Evolutionary conservation across 495 filamentous ascomycete species (phyloP).

Genomic region (Talaromyces stipitatus): DNA sequence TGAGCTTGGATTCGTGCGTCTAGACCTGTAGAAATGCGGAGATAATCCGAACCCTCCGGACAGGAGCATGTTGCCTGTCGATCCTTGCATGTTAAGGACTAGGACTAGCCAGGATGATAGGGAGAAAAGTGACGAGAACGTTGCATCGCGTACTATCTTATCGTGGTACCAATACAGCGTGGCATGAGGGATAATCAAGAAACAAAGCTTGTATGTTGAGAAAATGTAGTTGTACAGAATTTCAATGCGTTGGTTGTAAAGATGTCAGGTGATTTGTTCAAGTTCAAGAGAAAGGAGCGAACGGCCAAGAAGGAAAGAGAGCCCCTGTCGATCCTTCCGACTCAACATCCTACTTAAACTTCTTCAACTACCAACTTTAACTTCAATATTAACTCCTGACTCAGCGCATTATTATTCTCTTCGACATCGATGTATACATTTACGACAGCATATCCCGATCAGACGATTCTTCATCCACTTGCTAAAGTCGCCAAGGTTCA

Average conservation of each 20-base stretch:
- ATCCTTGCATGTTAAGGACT: slow-evolving; percentile 5
- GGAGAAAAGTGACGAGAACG: neutral
- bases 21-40: neutral
- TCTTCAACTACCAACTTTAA: neutral
- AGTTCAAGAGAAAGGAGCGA: neutral
- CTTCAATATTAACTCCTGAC: no score
- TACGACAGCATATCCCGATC: neutral
- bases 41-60: no score
- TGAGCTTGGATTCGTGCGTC: neutral
- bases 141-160: neutral
- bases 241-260: neutral
- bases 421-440: no score
- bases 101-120: neutral
- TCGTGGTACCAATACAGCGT: neutral
- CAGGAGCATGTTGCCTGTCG: slow-evolving; percentile 5
- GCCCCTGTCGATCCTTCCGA: neutral
- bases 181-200: no score
- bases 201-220: no score
- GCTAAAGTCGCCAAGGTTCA: no score
- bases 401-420: neutral
- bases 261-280: neutral
- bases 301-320: neutral
- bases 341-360: neutral
- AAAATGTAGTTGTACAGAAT: no score
- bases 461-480: no score